Percentiles rank a stretch among this genome's conserved stretches.
Conservation (phyloP, 768 basidiomycete genomes). For the Lactarius evosmus region DNA sequence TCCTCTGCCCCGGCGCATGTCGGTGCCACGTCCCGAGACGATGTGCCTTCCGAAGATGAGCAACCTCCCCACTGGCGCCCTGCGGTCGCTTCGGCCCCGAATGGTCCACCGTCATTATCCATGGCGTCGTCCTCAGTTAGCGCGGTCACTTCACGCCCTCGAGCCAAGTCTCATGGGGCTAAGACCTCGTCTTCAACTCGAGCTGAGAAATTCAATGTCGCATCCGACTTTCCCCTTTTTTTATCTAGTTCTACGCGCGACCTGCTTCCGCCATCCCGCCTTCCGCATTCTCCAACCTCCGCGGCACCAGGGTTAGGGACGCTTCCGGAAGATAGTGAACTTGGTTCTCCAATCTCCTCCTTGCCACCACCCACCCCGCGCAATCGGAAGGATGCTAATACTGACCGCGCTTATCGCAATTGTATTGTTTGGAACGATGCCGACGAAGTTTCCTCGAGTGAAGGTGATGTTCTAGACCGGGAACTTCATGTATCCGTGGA, state of each 20-base stretch:
- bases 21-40: neutral
- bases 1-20: slow-evolving; percentile 16
- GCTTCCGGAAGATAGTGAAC: slow-evolving; percentile 51
- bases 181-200: slow-evolving; percentile 5
- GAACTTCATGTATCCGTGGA: slow-evolving; percentile 16
- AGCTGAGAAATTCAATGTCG: slow-evolving; percentile 18
- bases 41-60: slow-evolving; percentile 8
- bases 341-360: slow-evolving; percentile 30
- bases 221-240: slow-evolving; percentile 28
- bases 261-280: slow-evolving; percentile 18
- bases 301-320: slow-evolving; percentile 39
- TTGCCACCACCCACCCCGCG: slow-evolving; percentile 25
- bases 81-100: slow-evolving; percentile 1
- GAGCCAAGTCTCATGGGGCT: neutral
- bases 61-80: neutral
- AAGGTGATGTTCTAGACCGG: slow-evolving; percentile 16
- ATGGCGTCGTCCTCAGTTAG: neutral
- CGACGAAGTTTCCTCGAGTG: slow-evolving; percentile 15
- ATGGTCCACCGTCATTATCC: slow-evolving; percentile 1
- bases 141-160: neutral
- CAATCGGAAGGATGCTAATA: slow-evolving; percentile 28
- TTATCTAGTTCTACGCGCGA: slow-evolving; percentile 23
- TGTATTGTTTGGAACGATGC: slow-evolving; percentile 29
- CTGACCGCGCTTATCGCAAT: slow-evolving; percentile 31
- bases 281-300: slow-evolving; percentile 23